Evolutionary conservation across 2,329 filamentous ascomycete species (phyloP), one percentile per base, ranked within the genome.

Genomic region (Ambrosiella cleistominuta): DNA sequence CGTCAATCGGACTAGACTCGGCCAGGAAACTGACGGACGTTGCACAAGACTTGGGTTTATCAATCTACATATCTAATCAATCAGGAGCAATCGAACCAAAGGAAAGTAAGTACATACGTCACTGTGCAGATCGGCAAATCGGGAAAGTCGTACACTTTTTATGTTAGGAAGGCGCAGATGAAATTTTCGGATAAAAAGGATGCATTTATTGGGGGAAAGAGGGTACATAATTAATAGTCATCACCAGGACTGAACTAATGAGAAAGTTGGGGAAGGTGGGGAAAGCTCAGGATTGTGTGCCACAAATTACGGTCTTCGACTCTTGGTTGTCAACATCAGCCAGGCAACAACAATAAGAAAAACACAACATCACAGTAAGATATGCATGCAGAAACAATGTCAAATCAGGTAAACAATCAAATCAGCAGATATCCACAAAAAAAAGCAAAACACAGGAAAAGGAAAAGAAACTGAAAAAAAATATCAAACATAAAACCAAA

Each of bases 401-500:
- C 13, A 47, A 47, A n/a, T 47, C 44, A 47, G 19, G 62, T 63
- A 65, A 61, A 57, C 58, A 27, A 51, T 17, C 38, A 37, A 40
- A 45, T 11, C 27, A 19, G 17, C 1, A 51, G 12, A 49, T 11
- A 51, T 36, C 17, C n/a, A 35, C 7, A 19, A 11, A 36, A 13
- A 59, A 42, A 57, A 42, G 49, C 36, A 53, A 57, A 58, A 53
- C 38, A 56, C 51, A 44, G 61, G 39, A 27, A 49, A 62, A 62
- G 62, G 59, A 58, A 61, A 62, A 58, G 61, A 61, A 62, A 58
- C 57, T 62, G 62, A 63, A 54, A 58, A 60, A 62, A 63, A 61
- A 53, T 63, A 61, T 61, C 27, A 60, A 60, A 64, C 62, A 61
- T 63, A 65, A 59, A 62, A 66, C 57, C 58, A 52, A 54, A 58